A percentile compares a stretch with the other conserved stretches of the same genome.
Conservation (phyloP, 805 yeast genomes). For the Diddensiella transvaalensis region DNA sequence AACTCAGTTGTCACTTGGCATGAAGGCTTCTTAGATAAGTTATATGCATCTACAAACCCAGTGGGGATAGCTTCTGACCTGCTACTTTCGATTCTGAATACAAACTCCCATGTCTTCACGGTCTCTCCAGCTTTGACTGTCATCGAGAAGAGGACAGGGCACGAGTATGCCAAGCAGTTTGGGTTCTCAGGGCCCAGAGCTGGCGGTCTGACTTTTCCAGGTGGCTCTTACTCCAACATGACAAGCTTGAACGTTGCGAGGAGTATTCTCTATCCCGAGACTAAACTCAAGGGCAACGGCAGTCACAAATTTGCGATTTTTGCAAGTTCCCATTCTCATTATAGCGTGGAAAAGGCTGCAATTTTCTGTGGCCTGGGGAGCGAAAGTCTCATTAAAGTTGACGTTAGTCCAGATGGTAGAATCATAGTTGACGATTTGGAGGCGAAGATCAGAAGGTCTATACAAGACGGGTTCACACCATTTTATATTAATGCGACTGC, state of each 20-base stretch:
- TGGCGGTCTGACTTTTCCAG: constrained; percentile 83
- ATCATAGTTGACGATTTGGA: constrained; percentile 52
- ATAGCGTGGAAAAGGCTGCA: constrained; percentile 78
- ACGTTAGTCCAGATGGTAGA: constrained; percentile 52
- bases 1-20: constrained; percentile 84
- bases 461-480: constrained; percentile 60
- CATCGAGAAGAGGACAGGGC: constrained; percentile 65
- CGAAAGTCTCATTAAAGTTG: constrained; percentile 57
- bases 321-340: constrained; percentile 70
- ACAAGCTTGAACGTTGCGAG: constrained; percentile 78
- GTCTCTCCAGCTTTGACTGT: constrained; percentile 79
- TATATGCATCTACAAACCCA: constrained; percentile 83
- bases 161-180: constrained; percentile 64
- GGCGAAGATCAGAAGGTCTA: constrained; percentile 41
- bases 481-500: constrained; percentile 79
- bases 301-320: constrained; percentile 60
- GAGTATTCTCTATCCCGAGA: constrained; percentile 60
- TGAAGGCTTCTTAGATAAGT: constrained; percentile 78
- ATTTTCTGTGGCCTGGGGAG: constrained; percentile 71
- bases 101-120: constrained; percentile 79
- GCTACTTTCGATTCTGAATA: constrained; percentile 64
- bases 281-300: constrained; percentile 58
- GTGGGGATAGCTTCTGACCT: constrained; percentile 75
- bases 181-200: constrained; percentile 53
- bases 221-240: constrained; percentile 84